These are phyloP conservation scores for Cordyceps javanica DNA, from an alignment of 2,329 filamentous ascomycete species.

Conservation along the genomic window DNA sequence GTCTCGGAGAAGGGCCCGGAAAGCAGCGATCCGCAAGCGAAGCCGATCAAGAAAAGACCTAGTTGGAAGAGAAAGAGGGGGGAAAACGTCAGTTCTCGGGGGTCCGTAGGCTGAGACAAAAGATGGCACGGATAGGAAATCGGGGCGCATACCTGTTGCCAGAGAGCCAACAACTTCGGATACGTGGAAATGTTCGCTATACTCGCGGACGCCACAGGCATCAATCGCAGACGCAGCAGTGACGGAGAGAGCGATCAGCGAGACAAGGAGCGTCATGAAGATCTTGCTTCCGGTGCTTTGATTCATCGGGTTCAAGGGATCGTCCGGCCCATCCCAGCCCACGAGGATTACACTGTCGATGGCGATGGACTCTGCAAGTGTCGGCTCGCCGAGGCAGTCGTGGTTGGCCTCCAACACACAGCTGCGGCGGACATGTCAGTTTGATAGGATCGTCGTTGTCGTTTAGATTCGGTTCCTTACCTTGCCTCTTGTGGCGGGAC, in stretches of 20 bases:
- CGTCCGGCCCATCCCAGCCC: background rate
- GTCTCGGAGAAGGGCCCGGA: conserved; percentile 34
- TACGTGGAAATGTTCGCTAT: conserved; percentile 39
- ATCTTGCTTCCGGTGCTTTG: background rate
- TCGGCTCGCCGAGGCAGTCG: background rate
- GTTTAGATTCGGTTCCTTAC: too few relatives aligned
- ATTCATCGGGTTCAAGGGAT: background rate
- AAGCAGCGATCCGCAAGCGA: conserved; percentile 31
- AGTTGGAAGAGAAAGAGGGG: too few relatives aligned
- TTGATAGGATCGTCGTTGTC: too few relatives aligned
- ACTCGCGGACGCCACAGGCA: conserved; percentile 39
- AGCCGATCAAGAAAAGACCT: conserved; percentile 29
- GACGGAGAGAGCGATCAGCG: conserved; percentile 43
- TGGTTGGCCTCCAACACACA: too few relatives aligned
- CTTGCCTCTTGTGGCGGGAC: too few relatives aligned
- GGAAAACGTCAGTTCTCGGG: too few relatives aligned
- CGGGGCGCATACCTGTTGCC: conserved; percentile 32
- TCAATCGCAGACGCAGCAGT: conserved; percentile 48
- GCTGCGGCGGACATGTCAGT: too few relatives aligned
- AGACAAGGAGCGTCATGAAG: conserved; percentile 20
- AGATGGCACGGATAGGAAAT: too few relatives aligned
- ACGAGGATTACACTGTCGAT: background rate
- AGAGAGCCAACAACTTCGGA: conserved; percentile 44
- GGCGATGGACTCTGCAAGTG: background rate
- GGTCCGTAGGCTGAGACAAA: too few relatives aligned